Base-by-base conservation (phyloP, 1,139 yeast species). In the Scheffersomyces parashehatae region DNA sequence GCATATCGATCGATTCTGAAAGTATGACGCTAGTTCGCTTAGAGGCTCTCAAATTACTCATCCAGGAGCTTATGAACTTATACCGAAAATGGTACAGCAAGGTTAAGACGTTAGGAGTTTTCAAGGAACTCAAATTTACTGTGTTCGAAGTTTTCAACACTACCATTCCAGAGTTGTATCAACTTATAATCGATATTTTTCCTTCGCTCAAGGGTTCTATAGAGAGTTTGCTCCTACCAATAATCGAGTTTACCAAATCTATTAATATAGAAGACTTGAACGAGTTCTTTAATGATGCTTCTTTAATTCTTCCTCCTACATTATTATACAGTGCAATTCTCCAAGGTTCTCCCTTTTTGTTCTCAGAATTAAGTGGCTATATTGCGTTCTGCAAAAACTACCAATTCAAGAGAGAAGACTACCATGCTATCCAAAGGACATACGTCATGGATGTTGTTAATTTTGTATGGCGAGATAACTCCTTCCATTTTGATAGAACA, bases 371-470 rank as follows among this genome's bases (percentile, higher is more conserved):
- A 1, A 79, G 87, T 55, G 73, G 71, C 3, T 80, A 76, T 55
- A 58, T 84, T 15, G 66, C 78, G 3, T 62, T 62, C 39, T 62
- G 77, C 38, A 81, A 81, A 49, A 51, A 48, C 28, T 63, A 57
- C 39, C 41, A 46, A 2, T 57, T 62, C 43, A 82, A 53, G 29
- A 53, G 59, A 10, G 58, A 61, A 5, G 48, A 53, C 6, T 53
- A 60, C 28, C 70, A 73, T 36, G 51, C 53, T n/a, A 42, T 75
- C 5, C 83, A 79, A 42, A 82, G 82, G 44, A 65, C 79, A 0
- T 78, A 75, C 46, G 77, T 83, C 7, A 71, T 81, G 70, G 90
- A 85, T 55, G 54, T 79, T 6, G 73, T 86, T 40, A 84, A 84
- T 47, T 68, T 78, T 29, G 48, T 82, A 0, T 85, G 91, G 91